phyloP scores from a whole-genome alignment of 139 green algal genomes.

The Yamagishiella unicocca region DNA sequence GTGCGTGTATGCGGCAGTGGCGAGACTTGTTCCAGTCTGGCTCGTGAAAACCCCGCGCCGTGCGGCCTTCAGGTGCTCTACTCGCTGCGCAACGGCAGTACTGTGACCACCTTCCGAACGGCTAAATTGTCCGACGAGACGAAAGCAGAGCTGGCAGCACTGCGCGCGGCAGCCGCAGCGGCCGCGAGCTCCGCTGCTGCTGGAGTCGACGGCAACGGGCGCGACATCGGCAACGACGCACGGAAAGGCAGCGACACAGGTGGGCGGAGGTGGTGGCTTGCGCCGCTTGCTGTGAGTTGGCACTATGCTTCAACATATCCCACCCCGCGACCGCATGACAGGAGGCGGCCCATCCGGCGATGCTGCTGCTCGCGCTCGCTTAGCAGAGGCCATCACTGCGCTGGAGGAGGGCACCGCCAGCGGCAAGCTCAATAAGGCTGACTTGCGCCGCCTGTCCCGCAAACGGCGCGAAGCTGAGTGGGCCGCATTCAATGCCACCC shows the following conservation, averaged over 20 bases:
- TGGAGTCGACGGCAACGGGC: neutral
- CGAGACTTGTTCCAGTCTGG: no score
- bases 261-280: neutral
- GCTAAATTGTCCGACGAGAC: constrained; percentile 55
- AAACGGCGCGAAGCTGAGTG: constrained; percentile 79
- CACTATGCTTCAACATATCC: neutral
- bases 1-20: no score
- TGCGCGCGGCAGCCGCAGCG: constrained; percentile 18
- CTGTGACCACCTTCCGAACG: constrained; percentile 69
- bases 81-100: constrained; percentile 52
- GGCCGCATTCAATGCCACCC: constrained; percentile 76
- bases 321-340: neutral
- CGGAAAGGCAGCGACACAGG: constrained; percentile 22
- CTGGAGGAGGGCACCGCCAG: constrained; percentile 42
- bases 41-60: no score
- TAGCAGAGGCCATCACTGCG: neutral
- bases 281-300: neutral
- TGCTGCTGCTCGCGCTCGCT: constrained; percentile 7
- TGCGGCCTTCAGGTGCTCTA: constrained; percentile 63
- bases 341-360: neutral
- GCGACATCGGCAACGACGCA: neutral
- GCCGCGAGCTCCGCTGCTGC: neutral
- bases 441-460: constrained; percentile 70
- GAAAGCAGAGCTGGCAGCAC: constrained; percentile 53
- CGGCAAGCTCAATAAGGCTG: constrained; percentile 66